Conservation (phyloP, 78 protist species). For the Acrasis kona region DNA sequence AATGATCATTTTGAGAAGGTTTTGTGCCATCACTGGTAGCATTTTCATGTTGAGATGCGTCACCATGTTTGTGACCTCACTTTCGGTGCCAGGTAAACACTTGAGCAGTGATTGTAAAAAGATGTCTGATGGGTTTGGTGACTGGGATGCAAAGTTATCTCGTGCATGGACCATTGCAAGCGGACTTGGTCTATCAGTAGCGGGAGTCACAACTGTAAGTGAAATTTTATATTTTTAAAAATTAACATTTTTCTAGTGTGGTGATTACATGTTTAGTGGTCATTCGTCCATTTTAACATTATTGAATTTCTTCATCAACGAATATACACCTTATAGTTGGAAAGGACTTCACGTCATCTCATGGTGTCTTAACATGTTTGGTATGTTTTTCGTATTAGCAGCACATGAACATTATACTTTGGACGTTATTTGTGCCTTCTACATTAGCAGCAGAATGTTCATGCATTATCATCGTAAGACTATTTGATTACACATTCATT, state of each 20-base stretch:
- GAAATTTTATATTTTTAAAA: background rate
- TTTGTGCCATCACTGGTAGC: conserved; percentile 4
- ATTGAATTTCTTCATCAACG: conserved; percentile 7
- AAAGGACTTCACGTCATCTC: conserved; percentile 2
- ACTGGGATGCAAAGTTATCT: background rate
- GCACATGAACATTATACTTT: conserved; percentile 23
- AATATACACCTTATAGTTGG: conserved; percentile 20
- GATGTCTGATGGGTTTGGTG: background rate
- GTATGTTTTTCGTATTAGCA: conserved; percentile 13
- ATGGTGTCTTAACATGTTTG: conserved; percentile 1
- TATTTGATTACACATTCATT: too few relatives aligned
- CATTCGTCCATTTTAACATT: conserved; percentile 10
- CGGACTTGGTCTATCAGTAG: conserved; percentile 10
- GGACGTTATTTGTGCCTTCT: conserved; percentile 9
- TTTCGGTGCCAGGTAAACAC: conserved; percentile 24
- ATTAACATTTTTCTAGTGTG: background rate
- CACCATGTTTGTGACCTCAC: conserved; percentile 12
- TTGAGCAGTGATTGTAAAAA: background rate
- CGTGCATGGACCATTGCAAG: conserved; percentile 9
- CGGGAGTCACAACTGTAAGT: conserved; percentile 3
- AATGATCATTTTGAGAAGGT: conserved; percentile 4
- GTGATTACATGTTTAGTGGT: conserved; percentile 30
- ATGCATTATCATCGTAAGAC: conserved; percentile 8
- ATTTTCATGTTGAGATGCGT: conserved; percentile 14
- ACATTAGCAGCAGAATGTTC: conserved; percentile 13